A percentile compares a stretch with the other conserved stretches of the same genome.
phyloP scores from a whole-genome alignment of 2,329 filamentous ascomycete species.

The Chaetomium sp. region DNA sequence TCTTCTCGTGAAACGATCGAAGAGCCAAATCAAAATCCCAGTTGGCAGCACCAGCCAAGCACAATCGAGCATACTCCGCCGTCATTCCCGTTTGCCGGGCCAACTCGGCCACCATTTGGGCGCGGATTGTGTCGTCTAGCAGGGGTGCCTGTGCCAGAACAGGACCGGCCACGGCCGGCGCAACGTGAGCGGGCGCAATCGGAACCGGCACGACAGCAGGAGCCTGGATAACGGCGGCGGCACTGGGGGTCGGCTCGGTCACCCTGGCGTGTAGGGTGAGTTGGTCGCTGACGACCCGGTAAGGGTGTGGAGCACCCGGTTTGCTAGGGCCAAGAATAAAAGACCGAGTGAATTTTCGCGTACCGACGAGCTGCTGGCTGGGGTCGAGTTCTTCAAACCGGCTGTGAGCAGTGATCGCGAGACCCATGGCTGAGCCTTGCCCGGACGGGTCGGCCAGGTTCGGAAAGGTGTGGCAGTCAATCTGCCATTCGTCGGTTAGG shows the following conservation, averaged over 20 bases:
- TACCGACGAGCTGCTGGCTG: conserved; percentile 48
- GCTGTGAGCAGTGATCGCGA: conserved; percentile 73
- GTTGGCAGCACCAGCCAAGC: conserved; percentile 61
- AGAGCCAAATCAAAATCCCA: conserved; percentile 78
- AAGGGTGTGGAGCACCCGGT: conserved; percentile 44
- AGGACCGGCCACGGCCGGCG: background rate
- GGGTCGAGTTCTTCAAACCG: conserved; percentile 71
- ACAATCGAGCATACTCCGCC: conserved; percentile 70
- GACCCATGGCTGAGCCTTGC: conserved; percentile 57
- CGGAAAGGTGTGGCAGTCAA: conserved; percentile 72
- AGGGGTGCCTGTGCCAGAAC: background rate
- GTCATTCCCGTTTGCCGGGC: conserved; percentile 76
- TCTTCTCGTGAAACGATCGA: conserved; percentile 67
- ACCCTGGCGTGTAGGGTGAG: conserved; percentile 64
- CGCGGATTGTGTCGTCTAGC: conserved; percentile 34
- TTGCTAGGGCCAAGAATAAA: conserved; percentile 73
- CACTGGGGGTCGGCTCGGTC: background rate
- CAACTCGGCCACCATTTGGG: conserved; percentile 68
- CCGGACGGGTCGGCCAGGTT: conserved; percentile 64
- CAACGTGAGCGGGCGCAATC: conserved; percentile 14
- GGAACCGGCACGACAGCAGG: conserved; percentile 20
- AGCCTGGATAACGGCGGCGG: conserved; percentile 32
- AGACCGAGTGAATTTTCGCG: conserved; percentile 74
- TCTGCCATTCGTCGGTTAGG: conserved; percentile 66
- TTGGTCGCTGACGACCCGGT: conserved; percentile 71